Evolutionary conservation across 768 basidiomycete genomes (phyloP).

Genomic region (Mycena polygramma): DNA sequence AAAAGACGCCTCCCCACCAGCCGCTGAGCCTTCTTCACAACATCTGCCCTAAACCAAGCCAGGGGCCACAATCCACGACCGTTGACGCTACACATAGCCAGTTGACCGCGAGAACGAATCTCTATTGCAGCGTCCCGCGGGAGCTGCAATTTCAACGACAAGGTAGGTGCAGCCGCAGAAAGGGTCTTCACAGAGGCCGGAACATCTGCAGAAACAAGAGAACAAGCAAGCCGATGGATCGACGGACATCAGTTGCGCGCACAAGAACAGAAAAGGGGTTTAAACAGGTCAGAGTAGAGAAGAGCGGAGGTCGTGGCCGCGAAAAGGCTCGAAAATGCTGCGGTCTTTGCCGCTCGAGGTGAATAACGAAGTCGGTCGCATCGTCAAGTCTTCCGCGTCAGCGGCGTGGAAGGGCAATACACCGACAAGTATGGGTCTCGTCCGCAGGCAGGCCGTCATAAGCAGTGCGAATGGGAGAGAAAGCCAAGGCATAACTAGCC

Average conservation of each 20-base stretch:
- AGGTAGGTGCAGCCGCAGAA: slow-evolving; percentile 27
- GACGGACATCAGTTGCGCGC: slow-evolving; percentile 6
- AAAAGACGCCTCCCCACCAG: slow-evolving; percentile 27
- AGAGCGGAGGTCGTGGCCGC: slow-evolving; percentile 24
- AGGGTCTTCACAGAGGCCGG: slow-evolving; percentile 30
- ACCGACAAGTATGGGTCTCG: slow-evolving; percentile 15
- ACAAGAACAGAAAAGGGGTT: slow-evolving; percentile 23
- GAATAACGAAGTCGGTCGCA: slow-evolving; percentile 29
- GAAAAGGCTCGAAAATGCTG: slow-evolving; percentile 25
- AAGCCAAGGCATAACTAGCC: slow-evolving; percentile 21
- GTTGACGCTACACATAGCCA: slow-evolving; percentile 24
- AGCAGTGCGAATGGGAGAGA: slow-evolving; percentile 20
- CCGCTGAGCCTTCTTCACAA: slow-evolving; percentile 24
- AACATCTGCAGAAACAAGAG: slow-evolving; percentile 21
- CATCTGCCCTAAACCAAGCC: slow-evolving; percentile 33
- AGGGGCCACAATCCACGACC: slow-evolving; percentile 33
- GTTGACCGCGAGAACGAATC: slow-evolving; percentile 37
- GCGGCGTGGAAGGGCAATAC: slow-evolving; percentile 27
- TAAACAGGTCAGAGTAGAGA: slow-evolving; percentile 30
- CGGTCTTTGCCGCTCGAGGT: slow-evolving; percentile 26
- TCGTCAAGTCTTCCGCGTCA: slow-evolving; percentile 23
- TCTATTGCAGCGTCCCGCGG: slow-evolving; percentile 34
- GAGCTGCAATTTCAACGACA: slow-evolving; percentile 35
- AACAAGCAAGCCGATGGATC: slow-evolving; percentile 27
- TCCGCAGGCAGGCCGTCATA: slow-evolving; percentile 30